Base-by-base conservation (phyloP, 257 asterid genomes). In the Solanum piurae region DNA sequence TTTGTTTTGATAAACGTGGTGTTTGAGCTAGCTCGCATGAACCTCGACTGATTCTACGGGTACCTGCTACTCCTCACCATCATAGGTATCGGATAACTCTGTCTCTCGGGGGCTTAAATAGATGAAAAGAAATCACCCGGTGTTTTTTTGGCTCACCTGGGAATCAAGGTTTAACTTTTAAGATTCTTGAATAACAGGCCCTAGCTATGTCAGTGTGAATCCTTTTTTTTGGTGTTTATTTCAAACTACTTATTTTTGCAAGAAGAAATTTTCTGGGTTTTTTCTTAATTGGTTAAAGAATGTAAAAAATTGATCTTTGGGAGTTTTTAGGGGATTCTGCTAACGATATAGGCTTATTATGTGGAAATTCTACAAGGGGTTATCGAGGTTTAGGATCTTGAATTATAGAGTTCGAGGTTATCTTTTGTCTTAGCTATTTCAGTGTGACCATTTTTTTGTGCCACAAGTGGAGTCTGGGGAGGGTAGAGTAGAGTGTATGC, bases 391-490 rank as follows among this genome's bases (percentile, higher is more conserved):
- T 73, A 34, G 9, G 29, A 34, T 73, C 21, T 87, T 95, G 84
- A 93, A 94, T 72, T 90, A 94, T 76, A 88, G 93, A n/a, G 97
- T 94, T 21, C 94, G 91, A 89, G 95, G 95, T 92, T 89, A 49
- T 82, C 66, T 94, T 91, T 83, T 94, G 33, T 84, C 94, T 95
- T 1, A 73, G 86, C 36, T 44, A n/a, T 77, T 38, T 79, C 4
- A 79, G 11, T 14, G 25, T 94, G 73, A 94, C 73, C 34, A 36
- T 14, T 12, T 5, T 9, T 2, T 7, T 79, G 33, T 37, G 11
- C 36, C 16, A n/a, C 1, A 11, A n/a, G 18, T 64, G 72, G 71
- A 7, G 33, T 64, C 0, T 21, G 31, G 2, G 29, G 12, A 4
- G 31, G 29, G 29, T 29, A 29, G 29, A 29, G 69, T 60, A 4